Evolutionary conservation across 345 rosid genomes (phyloP).

Genomic region (Durio zibethinus): DNA sequence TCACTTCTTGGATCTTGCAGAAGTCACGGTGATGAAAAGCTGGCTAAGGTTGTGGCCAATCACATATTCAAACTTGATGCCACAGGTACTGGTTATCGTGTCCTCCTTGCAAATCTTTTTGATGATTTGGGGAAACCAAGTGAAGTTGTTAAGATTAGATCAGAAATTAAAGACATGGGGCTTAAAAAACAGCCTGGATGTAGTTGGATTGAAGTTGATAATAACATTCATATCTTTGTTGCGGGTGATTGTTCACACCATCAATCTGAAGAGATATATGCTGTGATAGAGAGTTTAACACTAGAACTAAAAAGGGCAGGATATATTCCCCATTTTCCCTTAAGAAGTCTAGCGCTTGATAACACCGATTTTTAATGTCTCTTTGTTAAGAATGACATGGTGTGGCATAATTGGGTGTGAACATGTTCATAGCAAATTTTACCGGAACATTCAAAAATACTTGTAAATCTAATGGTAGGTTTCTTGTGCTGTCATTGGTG

Average conservation of each 20-base stretch:
- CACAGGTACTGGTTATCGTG: constrained; percentile 33
- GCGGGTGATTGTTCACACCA: constrained; percentile 33
- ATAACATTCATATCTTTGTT: constrained; percentile 27
- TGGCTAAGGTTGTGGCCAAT: constrained; percentile 37
- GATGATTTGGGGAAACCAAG: constrained; percentile 33
- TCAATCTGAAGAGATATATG: constrained; percentile 31
- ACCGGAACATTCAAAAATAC: not conserved
- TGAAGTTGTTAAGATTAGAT: constrained; percentile 25
- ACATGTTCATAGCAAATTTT: not conserved
- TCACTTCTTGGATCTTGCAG: constrained; percentile 52
- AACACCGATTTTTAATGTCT: not conserved
- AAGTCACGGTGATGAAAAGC: constrained; percentile 32
- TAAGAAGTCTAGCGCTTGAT: not conserved
- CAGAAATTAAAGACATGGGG: constrained; percentile 35
- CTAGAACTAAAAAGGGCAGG: constrained; percentile 26
- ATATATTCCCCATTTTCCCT: constrained; percentile 23
- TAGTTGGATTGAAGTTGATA: constrained; percentile 50
- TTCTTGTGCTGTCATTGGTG: not conserved
- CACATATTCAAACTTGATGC: constrained; percentile 34
- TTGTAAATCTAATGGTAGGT: not conserved
- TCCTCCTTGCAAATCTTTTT: constrained; percentile 40
- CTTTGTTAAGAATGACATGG: not conserved
- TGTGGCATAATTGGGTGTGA: not conserved
- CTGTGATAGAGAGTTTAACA: constrained; percentile 28
- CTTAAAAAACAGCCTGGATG: constrained; percentile 46